These are phyloP conservation scores for Didymella sp. DNA, from an alignment of 2,329 filamentous ascomycete species.

Conservation along the genomic window DNA sequence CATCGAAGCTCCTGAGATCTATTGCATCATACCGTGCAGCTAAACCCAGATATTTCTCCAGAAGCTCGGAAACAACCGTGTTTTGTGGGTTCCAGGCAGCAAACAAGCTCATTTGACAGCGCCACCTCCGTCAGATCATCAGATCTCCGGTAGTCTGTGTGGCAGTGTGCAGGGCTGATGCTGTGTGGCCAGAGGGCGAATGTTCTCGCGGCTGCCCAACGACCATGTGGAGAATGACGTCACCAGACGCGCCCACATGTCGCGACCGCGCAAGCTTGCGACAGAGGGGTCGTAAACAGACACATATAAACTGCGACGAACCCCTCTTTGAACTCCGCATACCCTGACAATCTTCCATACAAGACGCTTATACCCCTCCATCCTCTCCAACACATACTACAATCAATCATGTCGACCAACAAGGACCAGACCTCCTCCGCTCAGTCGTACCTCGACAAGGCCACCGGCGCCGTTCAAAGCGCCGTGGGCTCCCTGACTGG, in stretches of 20 bases:
- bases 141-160: conserved; percentile 4
- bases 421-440: conserved; percentile 71
- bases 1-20: not conserved
- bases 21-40: conserved; percentile 12
- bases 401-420: conserved; percentile 61
- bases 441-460: conserved; percentile 70
- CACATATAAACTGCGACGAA: conserved; percentile 9
- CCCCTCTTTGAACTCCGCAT: not conserved
- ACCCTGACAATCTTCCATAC: not conserved
- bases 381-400: not conserved
- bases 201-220: conserved; percentile 5
- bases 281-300: not conserved
- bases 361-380: not conserved
- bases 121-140: conserved; percentile 16
- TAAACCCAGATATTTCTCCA: not conserved
- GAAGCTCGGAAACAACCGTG: conserved; percentile 3
- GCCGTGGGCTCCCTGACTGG: conserved; percentile 76
- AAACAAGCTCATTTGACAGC: conserved; percentile 14
- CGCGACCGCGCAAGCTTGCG: conserved; percentile 5
- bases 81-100: not conserved
- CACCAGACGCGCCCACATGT: conserved; percentile 5
- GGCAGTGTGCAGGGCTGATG: conserved; percentile 6
- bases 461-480: conserved; percentile 74
- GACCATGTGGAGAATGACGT: conserved; percentile 15
- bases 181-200: not conserved